A percentile compares a stretch with the other conserved stretches of the same genome.
Evolutionary conservation across 2,329 filamentous ascomycete genomes (phyloP).

Genomic region (Canariomyces notabilis): DNA sequence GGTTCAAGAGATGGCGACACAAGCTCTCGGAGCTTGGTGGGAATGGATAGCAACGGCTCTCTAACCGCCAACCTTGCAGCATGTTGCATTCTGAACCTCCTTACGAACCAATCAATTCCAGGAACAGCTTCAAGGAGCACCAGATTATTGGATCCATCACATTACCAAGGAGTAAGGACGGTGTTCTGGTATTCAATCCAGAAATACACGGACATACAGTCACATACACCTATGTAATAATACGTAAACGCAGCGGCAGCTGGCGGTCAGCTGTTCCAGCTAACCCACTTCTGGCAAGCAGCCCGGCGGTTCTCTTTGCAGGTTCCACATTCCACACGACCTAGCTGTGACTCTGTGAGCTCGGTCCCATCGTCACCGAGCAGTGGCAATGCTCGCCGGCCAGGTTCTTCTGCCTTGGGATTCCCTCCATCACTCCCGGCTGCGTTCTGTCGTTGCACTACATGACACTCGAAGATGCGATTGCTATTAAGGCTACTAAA

Average conservation of each 20-base stretch:
- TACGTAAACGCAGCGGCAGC: no score
- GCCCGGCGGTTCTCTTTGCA: no score
- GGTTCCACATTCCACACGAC: no score
- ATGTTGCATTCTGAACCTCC: no score
- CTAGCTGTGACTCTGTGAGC: background rate
- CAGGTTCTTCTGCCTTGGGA: background rate
- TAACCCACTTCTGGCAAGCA: background rate
- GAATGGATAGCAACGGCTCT: background rate
- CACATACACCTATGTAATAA: no score
- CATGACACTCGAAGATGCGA: constrained; percentile 21
- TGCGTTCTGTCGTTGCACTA: constrained; percentile 4
- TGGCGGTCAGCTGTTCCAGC: no score
- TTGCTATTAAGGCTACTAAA: constrained; percentile 8
- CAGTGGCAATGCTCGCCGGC: background rate
- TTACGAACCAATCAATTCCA: no score
- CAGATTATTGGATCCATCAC: no score
- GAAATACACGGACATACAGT: no score
- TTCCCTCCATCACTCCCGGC: background rate
- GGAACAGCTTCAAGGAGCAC: no score
- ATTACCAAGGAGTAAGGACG: no score
- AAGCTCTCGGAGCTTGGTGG: background rate
- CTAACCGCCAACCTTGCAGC: background rate
- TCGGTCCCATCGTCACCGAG: background rate
- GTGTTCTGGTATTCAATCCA: no score
- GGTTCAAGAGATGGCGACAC: background rate